Evolutionary conservation across 2,329 filamentous ascomycete species (phyloP).

Genomic region (Stemphylium beticola): DNA sequence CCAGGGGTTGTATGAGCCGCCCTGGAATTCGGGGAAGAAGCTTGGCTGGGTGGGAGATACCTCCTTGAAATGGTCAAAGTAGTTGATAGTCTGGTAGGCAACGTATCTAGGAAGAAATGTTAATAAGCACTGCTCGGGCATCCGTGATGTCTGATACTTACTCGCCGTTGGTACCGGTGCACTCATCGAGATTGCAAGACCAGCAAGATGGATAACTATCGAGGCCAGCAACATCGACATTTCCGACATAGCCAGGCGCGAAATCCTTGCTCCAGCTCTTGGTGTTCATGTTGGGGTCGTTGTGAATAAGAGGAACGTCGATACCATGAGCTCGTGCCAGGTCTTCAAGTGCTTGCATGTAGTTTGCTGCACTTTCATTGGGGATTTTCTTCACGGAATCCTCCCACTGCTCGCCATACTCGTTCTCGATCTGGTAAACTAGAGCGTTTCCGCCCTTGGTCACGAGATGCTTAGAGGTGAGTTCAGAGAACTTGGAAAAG

Average conservation of each 20-base stretch:
- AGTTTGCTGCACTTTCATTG: constrained; percentile 58
- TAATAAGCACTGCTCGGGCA: neutral
- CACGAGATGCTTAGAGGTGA: constrained; percentile 61
- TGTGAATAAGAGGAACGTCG: constrained; percentile 63
- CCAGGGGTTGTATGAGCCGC: constrained; percentile 67
- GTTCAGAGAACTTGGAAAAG: constrained; percentile 57
- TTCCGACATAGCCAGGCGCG: constrained; percentile 57
- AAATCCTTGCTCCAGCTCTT: constrained; percentile 68
- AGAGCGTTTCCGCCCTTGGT: constrained; percentile 64
- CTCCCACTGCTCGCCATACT: constrained; percentile 54
- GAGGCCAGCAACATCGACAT: constrained; percentile 61
- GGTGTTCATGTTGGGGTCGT: constrained; percentile 65
- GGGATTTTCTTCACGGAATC: constrained; percentile 50
- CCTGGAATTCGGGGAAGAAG: constrained; percentile 67
- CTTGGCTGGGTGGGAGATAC: constrained; percentile 55
- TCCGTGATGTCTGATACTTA: constrained; percentile 2
- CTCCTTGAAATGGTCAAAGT: constrained; percentile 56
- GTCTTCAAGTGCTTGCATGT: constrained; percentile 65
- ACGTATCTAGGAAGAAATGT: constrained; percentile 49
- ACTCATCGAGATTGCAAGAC: constrained; percentile 68
- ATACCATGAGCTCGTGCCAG: constrained; percentile 63
- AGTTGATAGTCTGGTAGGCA: constrained; percentile 59
- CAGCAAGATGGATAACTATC: constrained; percentile 65
- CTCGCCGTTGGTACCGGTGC: constrained; percentile 64
- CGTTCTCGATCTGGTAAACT: constrained; percentile 65